Conservation (phyloP, 2,329 filamentous ascomycete species). For the Paracoccidioides brasiliensis region DNA sequence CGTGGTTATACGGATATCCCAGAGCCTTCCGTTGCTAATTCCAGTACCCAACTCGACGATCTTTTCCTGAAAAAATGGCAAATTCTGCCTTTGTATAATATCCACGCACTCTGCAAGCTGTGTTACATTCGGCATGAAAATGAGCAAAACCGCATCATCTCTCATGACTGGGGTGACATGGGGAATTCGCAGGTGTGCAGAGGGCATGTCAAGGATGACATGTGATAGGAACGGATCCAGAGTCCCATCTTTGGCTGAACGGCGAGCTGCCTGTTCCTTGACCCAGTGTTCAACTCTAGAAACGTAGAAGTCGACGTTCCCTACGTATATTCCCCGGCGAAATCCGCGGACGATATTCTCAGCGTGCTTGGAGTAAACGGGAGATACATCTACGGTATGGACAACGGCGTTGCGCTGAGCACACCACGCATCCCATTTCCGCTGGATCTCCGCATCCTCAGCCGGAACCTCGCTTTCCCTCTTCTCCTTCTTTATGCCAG, state of each 20-base stretch:
- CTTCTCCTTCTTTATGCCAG: conserved; percentile 13
- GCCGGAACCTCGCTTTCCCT: conserved; percentile 10
- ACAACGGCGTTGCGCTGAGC: conserved; percentile 53
- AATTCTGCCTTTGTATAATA: conserved; percentile 38
- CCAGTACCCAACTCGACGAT: conserved; percentile 35
- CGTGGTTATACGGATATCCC: conserved; percentile 32
- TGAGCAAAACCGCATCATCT: conserved; percentile 50
- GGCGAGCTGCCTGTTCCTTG: conserved; percentile 35
- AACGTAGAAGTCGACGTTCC: conserved; percentile 61
- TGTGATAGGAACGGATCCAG: conserved; percentile 53
- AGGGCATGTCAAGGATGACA: conserved; percentile 61
- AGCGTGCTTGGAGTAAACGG: conserved; percentile 51
- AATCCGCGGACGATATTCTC: conserved; percentile 53
- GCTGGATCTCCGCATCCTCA: conserved; percentile 15
- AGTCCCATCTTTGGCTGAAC: conserved; percentile 14
- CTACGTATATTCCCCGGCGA: conserved; percentile 54
- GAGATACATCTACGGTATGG: conserved; percentile 57
- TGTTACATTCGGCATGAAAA: conserved; percentile 67
- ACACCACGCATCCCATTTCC: conserved; percentile 35
- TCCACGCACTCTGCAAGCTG: conserved; percentile 57
- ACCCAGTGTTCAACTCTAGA: conserved; percentile 54
- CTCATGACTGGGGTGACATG: conserved; percentile 42
- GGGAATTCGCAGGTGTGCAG: conserved; percentile 39
- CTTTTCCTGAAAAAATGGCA: conserved; percentile 40
- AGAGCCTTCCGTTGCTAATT: conserved; percentile 34